Evolutionary conservation across 2,329 filamentous ascomycete genomes (phyloP).

Genomic region (Alternaria longipes): DNA sequence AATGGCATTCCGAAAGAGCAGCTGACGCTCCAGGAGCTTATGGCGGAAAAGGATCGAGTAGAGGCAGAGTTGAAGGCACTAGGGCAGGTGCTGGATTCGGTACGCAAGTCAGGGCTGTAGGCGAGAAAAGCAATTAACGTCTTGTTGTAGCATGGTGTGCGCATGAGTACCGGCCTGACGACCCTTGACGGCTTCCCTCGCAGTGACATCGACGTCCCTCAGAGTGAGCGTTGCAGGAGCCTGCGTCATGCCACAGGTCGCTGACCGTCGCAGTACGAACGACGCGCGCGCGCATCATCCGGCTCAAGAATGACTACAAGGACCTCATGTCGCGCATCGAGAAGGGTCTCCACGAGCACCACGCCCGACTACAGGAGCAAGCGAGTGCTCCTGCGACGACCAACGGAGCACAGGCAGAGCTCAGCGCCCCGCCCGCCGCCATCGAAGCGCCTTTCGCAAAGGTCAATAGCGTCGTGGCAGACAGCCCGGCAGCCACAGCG

Average conservation of each 20-base stretch:
- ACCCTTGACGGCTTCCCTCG: slow-evolving; percentile 92
- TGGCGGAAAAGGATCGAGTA: slow-evolving; percentile 81
- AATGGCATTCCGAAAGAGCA: slow-evolving; percentile 70
- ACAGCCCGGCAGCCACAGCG: slow-evolving; percentile 83
- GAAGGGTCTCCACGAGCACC: slow-evolving; percentile 85
- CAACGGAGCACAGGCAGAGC: slow-evolving; percentile 29
- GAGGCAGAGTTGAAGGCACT: slow-evolving; percentile 89
- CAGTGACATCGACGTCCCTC: slow-evolving; percentile 92
- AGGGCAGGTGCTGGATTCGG: slow-evolving; percentile 86
- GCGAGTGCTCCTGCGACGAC: slow-evolving; percentile 48
- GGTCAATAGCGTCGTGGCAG: slow-evolving; percentile 81
- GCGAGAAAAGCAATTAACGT: slow-evolving; percentile 24
- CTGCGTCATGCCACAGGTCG: slow-evolving; percentile 52
- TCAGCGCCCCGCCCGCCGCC: slow-evolving; percentile 40
- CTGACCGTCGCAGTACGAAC: slow-evolving; percentile 76
- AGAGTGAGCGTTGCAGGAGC: slow-evolving; percentile 68
- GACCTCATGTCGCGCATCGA: slow-evolving; percentile 85
- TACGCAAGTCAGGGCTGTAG: slow-evolving; percentile 56
- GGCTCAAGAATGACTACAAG: slow-evolving; percentile 92
- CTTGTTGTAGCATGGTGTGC: slow-evolving; percentile 79
- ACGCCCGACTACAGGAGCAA: slow-evolving; percentile 71
- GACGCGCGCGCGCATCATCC: slow-evolving; percentile 89
- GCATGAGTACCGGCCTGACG: slow-evolving; percentile 87
- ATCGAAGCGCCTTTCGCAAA: slow-evolving; percentile 79
- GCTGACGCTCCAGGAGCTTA: slow-evolving; percentile 79